Evolutionary conservation across 257 asterid genomes (phyloP).

Genomic region (Thymus quinquecostatus): DNA sequence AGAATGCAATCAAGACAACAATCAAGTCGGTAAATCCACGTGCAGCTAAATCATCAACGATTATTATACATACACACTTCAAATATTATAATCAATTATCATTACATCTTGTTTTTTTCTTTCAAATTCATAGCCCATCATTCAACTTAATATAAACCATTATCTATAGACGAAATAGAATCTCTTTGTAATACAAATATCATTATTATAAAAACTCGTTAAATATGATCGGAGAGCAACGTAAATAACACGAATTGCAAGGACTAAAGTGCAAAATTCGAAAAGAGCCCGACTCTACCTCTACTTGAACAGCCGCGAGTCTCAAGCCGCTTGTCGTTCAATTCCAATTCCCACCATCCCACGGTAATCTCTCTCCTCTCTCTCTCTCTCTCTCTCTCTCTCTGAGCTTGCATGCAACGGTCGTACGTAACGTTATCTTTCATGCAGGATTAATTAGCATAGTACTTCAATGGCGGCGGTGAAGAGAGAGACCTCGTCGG

Average conservation of each 20-base stretch:
- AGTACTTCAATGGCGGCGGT: conserved; percentile 42
- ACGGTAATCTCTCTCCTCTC: conserved; percentile 18
- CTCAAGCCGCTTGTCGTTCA: too few relatives aligned
- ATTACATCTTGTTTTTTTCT: too few relatives aligned
- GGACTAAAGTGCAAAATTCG: neutral
- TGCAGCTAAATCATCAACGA: neutral
- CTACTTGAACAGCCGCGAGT: neutral
- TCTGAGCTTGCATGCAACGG: conserved; percentile 20
- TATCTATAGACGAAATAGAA: too few relatives aligned
- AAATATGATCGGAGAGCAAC: too few relatives aligned
- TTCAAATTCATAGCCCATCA: too few relatives aligned
- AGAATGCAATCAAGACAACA: neutral
- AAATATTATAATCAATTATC: too few relatives aligned
- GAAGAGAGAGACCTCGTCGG: conserved; percentile 33
- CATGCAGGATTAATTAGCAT: too few relatives aligned
- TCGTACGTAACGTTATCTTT: neutral
- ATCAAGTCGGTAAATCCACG: neutral
- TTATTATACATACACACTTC: too few relatives aligned
- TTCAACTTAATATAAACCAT: too few relatives aligned
- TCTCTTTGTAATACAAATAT: neutral
- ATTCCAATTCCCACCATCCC: conserved; percentile 16
- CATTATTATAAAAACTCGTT: too few relatives aligned
- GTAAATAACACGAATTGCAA: neutral
- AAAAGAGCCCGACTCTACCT: neutral
- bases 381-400: neutral